Conservation (phyloP, 2,329 filamentous ascomycete species). For the Paraconiothyrium sp. region DNA sequence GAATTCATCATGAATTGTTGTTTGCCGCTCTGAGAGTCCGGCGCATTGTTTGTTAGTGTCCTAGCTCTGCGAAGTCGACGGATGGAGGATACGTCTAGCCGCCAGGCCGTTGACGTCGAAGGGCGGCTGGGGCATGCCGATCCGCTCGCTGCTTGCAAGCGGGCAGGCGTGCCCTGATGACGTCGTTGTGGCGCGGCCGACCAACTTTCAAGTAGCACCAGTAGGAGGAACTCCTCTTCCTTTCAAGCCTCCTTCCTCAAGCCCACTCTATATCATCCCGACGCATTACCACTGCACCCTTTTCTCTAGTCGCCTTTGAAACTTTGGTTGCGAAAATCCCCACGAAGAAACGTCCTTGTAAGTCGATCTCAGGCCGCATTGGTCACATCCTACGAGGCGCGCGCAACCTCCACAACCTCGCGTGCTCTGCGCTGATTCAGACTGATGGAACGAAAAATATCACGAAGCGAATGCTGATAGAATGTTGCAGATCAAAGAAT, state of each 20-base stretch:
- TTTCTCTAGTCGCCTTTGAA: too few species aligned
- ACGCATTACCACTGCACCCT: background rate
- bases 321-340: background rate
- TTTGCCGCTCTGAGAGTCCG: background rate
- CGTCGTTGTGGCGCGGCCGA: conserved; percentile 46
- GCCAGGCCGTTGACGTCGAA: conserved; percentile 29
- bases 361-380: background rate
- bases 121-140: conserved; percentile 29
- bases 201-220: conserved; percentile 32
- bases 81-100: conserved; percentile 15
- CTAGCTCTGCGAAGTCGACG: conserved; percentile 1
- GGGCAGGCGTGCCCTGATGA: conserved; percentile 32
- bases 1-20: conserved; percentile 12
- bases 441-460: background rate
- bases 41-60: conserved; percentile 21
- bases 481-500: background rate
- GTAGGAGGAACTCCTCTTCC: conserved; percentile 1
- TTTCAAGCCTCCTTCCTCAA: background rate
- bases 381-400: background rate
- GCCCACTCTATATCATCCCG: conserved; percentile 14
- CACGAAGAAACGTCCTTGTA: background rate
- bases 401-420: background rate
- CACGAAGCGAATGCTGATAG: background rate
- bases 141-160: conserved; percentile 31
- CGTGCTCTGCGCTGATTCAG: background rate